A percentile compares a stretch with the other conserved stretches of the same genome.
phyloP scores from a whole-genome alignment of 2,329 filamentous ascomycete genomes.

The Aspergillus niger region DNA sequence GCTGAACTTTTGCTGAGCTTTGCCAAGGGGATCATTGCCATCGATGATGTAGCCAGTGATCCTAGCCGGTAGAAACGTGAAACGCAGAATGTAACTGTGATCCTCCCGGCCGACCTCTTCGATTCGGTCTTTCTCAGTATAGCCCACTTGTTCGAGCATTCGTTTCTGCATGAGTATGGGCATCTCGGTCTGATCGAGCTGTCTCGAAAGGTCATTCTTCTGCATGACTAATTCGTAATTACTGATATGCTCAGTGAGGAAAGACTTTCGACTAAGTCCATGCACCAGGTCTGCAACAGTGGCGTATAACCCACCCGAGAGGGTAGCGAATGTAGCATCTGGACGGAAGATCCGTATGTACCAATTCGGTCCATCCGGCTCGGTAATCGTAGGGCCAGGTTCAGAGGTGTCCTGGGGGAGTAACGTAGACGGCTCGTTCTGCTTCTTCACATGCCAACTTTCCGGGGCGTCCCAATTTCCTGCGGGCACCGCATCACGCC shows the following conservation, averaged over 20 bases:
- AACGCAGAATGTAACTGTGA: slow-evolving; percentile 94
- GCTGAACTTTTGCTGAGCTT: slow-evolving; percentile 79
- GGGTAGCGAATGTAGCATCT: slow-evolving; percentile 90
- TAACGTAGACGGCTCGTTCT: slow-evolving; percentile 39
- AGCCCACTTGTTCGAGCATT: slow-evolving; percentile 87
- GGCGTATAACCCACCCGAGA: slow-evolving; percentile 80
- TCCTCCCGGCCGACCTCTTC: slow-evolving; percentile 95
- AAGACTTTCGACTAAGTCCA: slow-evolving; percentile 93
- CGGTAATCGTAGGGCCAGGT: slow-evolving; percentile 67
- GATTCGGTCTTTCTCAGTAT: slow-evolving; percentile 79
- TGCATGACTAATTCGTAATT: slow-evolving; percentile 96
- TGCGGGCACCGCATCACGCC: slow-evolving; percentile 40
- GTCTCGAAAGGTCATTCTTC: slow-evolving; percentile 85
- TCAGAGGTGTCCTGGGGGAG: slow-evolving; percentile 62
- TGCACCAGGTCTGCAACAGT: slow-evolving; percentile 83
- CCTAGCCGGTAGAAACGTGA: slow-evolving; percentile 88
- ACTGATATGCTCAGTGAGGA: slow-evolving; percentile 82
- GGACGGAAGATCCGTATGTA: slow-evolving; percentile 94
- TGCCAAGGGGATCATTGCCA: slow-evolving; percentile 70
- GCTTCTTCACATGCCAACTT: slow-evolving; percentile 87
- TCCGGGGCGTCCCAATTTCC: slow-evolving; percentile 90
- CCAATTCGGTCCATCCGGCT: slow-evolving; percentile 75
- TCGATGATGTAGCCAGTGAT: slow-evolving; percentile 79
- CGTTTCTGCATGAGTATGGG: slow-evolving; percentile 90
- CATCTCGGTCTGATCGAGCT: slow-evolving; percentile 75